Evolutionary conservation across 805 yeast genomes (phyloP), one percentile per base, ranked within the genome.

Genomic region (Candida khao-thaluensis): DNA sequence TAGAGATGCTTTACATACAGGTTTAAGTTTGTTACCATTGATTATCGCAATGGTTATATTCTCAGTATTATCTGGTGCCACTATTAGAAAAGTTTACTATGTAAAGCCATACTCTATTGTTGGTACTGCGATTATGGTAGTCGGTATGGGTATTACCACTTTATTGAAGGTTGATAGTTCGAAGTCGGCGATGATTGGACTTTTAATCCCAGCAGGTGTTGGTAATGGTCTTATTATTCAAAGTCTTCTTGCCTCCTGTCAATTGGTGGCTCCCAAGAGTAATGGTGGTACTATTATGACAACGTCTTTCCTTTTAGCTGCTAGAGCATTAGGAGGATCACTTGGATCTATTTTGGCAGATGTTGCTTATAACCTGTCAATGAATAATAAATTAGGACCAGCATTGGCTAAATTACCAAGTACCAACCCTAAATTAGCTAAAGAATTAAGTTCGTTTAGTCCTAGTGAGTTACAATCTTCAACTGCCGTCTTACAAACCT

Each of bases 231-330:
- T 72, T 11, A 60, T 57, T 38, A 57, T 75, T 52, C 81, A 77
- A 51, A 59, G 76, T 1, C 47, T 66, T 11, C 57, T 74, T 33
- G 50, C 74, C 22, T 53, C 71, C 2, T 63, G 74, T 1, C 80
- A 77, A 48, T 53, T 77, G 7, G 57, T 65, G 16, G 77, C 78
- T 8, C 80, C 82, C 23, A 72, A 75, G 43, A 53, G 62, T 1
- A 66, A 74, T 5, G 82, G 81, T 11, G 66, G 72, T 3, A 62
- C 66, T 5, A 72, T 77, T 33, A 52, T 76, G 54, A 63, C 75
- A 2, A 74, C 80, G 4, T 56, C 78, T 1, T 60, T 68, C 35
- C 40, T 72, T 41, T 64, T 66, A 44, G 74, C 73, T 49, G 52
- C 54, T 11, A 67, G 81, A 47, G 54, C 72, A 1, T 44, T 76